Conservation (phyloP, 306 rosid species). For the Canavalia gladiata region DNA sequence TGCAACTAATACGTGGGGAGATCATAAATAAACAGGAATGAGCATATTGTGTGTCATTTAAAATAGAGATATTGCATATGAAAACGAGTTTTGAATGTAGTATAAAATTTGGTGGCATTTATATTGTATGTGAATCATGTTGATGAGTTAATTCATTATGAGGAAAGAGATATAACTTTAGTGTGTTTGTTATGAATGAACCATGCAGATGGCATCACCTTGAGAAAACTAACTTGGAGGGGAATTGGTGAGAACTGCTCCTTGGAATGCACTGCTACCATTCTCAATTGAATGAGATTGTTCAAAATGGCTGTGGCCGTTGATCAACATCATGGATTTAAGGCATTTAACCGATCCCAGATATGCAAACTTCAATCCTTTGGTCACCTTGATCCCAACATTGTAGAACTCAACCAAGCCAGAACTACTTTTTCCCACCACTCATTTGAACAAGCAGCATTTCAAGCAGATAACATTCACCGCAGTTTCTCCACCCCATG, state of each 20-base stretch:
- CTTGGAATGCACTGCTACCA: constrained; percentile 71
- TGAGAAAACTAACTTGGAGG: constrained; percentile 56
- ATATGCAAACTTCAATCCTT: constrained; percentile 85
- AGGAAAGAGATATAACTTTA: not conserved
- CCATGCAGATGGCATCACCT: constrained; percentile 57
- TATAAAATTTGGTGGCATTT: too few relatives aligned
- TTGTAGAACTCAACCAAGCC: constrained; percentile 53
- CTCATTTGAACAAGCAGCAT: constrained; percentile 59
- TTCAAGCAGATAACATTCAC: constrained; percentile 67
- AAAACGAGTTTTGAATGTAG: too few relatives aligned
- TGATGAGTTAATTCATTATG: not conserved
- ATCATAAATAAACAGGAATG: not conserved
- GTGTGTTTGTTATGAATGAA: constrained; percentile 19
- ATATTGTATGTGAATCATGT: too few relatives aligned
- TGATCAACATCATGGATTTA: constrained; percentile 73
- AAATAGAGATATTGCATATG: not conserved
- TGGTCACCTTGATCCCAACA: constrained; percentile 68
- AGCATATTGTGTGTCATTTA: not conserved
- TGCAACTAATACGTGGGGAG: not conserved
- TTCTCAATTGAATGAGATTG: constrained; percentile 63
- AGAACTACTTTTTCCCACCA: constrained; percentile 51
- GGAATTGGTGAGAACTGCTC: constrained; percentile 44
- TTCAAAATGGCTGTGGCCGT: constrained; percentile 82
- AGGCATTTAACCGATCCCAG: constrained; percentile 69
- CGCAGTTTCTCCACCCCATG: constrained; percentile 96